A percentile compares a stretch with the other conserved stretches of the same genome.
phyloP scores from a whole-genome alignment of 345 rosid species.

The Crucihimalaya himalaica region DNA sequence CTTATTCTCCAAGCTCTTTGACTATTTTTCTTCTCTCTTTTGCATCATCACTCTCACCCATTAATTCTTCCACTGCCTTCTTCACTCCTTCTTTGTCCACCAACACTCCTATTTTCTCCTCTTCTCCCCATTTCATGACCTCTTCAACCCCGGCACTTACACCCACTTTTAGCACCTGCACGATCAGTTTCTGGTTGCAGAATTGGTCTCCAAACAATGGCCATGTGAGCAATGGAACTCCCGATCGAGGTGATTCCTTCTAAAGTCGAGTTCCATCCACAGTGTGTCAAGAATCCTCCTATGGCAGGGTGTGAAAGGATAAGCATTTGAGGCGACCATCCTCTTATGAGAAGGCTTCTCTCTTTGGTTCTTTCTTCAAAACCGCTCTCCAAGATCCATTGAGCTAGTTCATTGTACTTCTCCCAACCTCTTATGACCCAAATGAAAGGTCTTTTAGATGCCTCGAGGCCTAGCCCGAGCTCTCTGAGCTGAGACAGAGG shows the following conservation, averaged over 20 bases:
- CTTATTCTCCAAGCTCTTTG: slow-evolving; percentile 39
- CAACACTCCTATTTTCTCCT: slow-evolving; percentile 36
- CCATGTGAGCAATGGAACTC: slow-evolving; percentile 38
- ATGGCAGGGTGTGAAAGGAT: slow-evolving; percentile 36
- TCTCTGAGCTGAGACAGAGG: slow-evolving; percentile 43
- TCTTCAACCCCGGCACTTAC: slow-evolving; percentile 42
- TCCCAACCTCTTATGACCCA: slow-evolving; percentile 57
- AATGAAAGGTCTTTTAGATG: slow-evolving; percentile 50
- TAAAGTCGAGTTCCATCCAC: slow-evolving; percentile 40
- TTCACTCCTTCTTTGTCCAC: slow-evolving; percentile 34
- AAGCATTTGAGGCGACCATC: slow-evolving; percentile 41
- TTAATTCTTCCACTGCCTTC: slow-evolving; percentile 32
- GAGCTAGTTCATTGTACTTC: slow-evolving; percentile 30
- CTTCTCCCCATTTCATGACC: slow-evolving; percentile 35
- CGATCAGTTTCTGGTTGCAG: slow-evolving; percentile 39
- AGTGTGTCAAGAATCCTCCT: slow-evolving; percentile 42
- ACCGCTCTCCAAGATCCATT: slow-evolving; percentile 38
- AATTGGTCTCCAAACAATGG: slow-evolving; percentile 41
- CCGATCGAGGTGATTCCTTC: slow-evolving; percentile 31
- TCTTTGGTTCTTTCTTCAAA: slow-evolving; percentile 27
- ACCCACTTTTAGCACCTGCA: slow-evolving; percentile 45
- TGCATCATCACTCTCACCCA: slow-evolving; percentile 41
- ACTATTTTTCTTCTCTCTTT: slow-evolving; percentile 39
- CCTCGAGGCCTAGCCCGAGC: slow-evolving; percentile 51
- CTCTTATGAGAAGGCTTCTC: slow-evolving; percentile 34